phyloP scores from a whole-genome alignment of 1,284 basidiomycete species.

The Apiotrichum gracile region DNA sequence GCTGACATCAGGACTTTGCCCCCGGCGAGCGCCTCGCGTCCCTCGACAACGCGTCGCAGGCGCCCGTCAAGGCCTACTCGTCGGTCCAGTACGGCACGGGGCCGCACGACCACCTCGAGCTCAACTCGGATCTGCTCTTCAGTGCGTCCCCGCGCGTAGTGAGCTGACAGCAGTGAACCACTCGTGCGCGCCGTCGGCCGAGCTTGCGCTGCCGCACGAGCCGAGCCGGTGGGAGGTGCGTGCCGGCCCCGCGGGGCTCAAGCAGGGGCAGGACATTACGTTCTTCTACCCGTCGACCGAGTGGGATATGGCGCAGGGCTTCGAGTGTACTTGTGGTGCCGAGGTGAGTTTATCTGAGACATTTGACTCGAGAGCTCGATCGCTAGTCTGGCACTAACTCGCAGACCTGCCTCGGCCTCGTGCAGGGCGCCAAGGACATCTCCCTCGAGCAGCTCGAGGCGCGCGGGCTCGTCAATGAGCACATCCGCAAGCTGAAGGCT shows the following conservation, averaged over 20 bases:
- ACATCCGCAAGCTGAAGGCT: conserved; percentile 41
- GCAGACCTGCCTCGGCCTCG: conserved; percentile 47
- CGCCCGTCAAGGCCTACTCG: conserved; percentile 45
- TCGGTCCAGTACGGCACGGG: conserved; percentile 49
- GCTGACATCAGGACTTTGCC: conserved; percentile 30
- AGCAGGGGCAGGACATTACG: conserved; percentile 50
- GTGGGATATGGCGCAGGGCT: conserved; percentile 65
- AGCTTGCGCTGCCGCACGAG: conserved; percentile 53
- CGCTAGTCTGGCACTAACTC: no score
- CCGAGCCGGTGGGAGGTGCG: conserved; percentile 49
- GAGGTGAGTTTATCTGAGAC: conserved; percentile 27
- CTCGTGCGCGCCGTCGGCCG: conserved; percentile 60
- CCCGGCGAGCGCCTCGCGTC: conserved; percentile 31
- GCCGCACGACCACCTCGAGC: conserved; percentile 54
- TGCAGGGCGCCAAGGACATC: conserved; percentile 48
- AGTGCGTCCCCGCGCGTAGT: no score
- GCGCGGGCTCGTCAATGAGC: conserved; percentile 41
- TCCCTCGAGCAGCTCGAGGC: conserved; percentile 36
- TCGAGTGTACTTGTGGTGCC: conserved; percentile 55
- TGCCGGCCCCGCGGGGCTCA: conserved; percentile 39
- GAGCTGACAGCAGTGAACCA: conserved; percentile 60
- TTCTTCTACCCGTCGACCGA: conserved; percentile 67
- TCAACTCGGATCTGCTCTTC: conserved; percentile 62
- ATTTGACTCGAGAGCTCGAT: background rate
- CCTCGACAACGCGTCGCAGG: conserved; percentile 35